Base-by-base conservation (phyloP, 2,329 filamentous ascomycete species). In the Aureobasidium leucospermi region DNA sequence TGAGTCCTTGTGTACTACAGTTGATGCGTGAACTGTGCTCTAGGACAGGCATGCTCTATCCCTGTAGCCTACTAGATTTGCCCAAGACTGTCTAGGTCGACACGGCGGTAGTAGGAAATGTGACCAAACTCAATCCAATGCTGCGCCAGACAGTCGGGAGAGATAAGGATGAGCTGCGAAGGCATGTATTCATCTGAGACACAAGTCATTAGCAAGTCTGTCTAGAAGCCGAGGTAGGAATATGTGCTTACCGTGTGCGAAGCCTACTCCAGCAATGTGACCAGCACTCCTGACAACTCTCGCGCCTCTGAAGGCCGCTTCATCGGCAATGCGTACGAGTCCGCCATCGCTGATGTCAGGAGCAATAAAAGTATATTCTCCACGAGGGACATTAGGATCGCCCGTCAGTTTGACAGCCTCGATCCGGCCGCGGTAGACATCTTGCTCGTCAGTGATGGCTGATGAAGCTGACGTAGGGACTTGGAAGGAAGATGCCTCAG, bases 321-420 rank as follows among this genome's bases (percentile, higher is more conserved):
- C 87, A 1, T 82, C 76, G 0, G 86, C 84, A 1, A 84, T 75
- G 0, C 85, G 78, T 0, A 93, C 73, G 23, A 87, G 79, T 0
- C 89, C 90, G 0, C 69, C 74, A 0, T 81, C 78, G 0, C 88
- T 86, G 38, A 97, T 83, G 65, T 96, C 90, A 5, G 90, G 83
- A 0, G 85, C 87, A 3, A 89, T 80, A 70, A 96, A 96, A 0
- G 88, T 90, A 65, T 86, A 84, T 71, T 96, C 88, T 8, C 92
- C 93, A 8, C 92, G 81, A 0, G 93, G 93, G 13, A 97, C 85
- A 65, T 96, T 95, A 0, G 87, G 85, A 68, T 99, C 93, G 0
- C 93, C 93, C 0, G 93, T 97, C 36, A 99, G 76, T 71, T 97
- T 97, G 68, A 96, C 85, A 0, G 88, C 93, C 70, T 92, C 85